Conservation (phyloP, 257 asterid species). For the Eustoma russellianum region DNA sequence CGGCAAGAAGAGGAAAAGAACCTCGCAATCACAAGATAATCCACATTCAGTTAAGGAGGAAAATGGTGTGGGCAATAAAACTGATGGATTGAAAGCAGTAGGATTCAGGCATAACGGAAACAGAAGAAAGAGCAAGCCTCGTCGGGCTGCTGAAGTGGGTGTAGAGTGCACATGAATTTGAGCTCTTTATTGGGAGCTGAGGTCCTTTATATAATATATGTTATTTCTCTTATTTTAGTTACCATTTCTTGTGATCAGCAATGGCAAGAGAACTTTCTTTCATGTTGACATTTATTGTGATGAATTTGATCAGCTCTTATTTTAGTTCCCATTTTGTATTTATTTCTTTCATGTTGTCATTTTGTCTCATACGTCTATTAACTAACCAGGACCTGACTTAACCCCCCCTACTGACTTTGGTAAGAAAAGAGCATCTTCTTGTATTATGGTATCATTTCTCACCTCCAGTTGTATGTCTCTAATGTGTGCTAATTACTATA, state of each 20-base stretch:
- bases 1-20: conserved; percentile 57
- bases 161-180: conserved; percentile 61
- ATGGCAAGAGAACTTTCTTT: conserved; percentile 10
- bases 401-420: too few species aligned
- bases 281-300: conserved; percentile 8
- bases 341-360: too few species aligned
- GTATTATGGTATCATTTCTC: too few species aligned
- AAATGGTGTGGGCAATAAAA: conserved; percentile 29
- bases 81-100: conserved; percentile 32
- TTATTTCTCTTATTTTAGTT: neutral
- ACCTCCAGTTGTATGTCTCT: too few species aligned
- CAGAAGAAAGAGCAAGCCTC: conserved; percentile 83
- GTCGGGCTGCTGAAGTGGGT: conserved; percentile 90
- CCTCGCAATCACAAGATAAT: conserved; percentile 41
- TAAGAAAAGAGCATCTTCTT: too few species aligned
- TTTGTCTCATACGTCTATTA: neutral
- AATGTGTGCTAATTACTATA: too few species aligned
- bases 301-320: conserved; percentile 7
- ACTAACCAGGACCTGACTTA: too few species aligned
- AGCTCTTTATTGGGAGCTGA: conserved; percentile 5
- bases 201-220: conserved; percentile 10
- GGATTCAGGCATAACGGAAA: conserved; percentile 67
- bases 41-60: conserved; percentile 44
- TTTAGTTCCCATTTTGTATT: too few species aligned
- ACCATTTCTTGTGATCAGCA: conserved; percentile 6